phyloP scores from a whole-genome alignment of 1,284 basidiomycete genomes.

The Volvariella surrecta region DNA sequence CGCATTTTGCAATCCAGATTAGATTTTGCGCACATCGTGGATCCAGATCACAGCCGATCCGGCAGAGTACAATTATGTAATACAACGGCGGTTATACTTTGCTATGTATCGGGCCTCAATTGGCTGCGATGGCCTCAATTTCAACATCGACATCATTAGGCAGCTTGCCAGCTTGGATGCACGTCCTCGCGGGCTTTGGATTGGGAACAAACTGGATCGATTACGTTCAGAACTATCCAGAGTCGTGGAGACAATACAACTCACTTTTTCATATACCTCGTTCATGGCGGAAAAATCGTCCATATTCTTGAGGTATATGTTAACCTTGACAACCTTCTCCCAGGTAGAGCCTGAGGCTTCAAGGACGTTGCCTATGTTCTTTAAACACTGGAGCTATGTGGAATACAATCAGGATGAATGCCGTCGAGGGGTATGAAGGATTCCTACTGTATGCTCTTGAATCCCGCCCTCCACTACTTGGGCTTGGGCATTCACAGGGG shows the following conservation, averaged over 20 bases:
- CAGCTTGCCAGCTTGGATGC: slow-evolving; percentile 71
- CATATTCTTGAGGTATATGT: slow-evolving; percentile 54
- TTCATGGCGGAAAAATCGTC: slow-evolving; percentile 48
- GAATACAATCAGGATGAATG: slow-evolving; percentile 4
- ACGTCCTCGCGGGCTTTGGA: slow-evolving; percentile 74
- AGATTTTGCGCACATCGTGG: too few relatives aligned
- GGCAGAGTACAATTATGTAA: too few relatives aligned
- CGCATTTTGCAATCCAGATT: too few relatives aligned
- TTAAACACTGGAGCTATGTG: slow-evolving; percentile 43
- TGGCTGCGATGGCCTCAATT: slow-evolving; percentile 62
- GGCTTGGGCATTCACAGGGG: slow-evolving; percentile 38
- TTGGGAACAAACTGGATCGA: slow-evolving; percentile 33
- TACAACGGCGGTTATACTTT: too few relatives aligned
- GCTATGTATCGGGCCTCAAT: too few relatives aligned
- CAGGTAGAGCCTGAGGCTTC: slow-evolving; percentile 44
- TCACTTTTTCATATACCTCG: slow-evolving; percentile 44
- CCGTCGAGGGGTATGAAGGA: background rate
- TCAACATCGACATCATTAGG: slow-evolving; percentile 75
- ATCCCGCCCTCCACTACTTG: slow-evolving; percentile 43
- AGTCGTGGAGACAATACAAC: background rate
- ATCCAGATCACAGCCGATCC: too few relatives aligned
- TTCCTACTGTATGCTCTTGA: slow-evolving; percentile 44
- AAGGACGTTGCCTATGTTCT: slow-evolving; percentile 43
- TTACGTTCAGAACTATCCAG: background rate
- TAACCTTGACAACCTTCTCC: slow-evolving; percentile 52